Conservation (phyloP, 2,329 filamentous ascomycete genomes). For the Acephala macrosclerotiorum region DNA sequence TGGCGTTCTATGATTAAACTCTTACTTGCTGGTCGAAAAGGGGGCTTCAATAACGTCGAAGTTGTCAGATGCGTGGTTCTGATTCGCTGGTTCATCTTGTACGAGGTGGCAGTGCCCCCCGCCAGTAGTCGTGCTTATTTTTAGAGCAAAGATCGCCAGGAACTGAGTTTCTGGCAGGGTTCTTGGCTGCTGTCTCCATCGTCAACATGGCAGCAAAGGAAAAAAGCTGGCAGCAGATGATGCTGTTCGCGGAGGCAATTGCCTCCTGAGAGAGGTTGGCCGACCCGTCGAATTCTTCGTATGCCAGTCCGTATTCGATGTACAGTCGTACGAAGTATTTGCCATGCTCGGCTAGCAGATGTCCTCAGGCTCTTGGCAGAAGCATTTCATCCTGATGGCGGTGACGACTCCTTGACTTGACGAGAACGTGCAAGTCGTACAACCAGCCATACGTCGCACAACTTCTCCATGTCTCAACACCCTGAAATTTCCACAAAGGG, state of each 20-base stretch:
- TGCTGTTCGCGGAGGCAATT: not conserved
- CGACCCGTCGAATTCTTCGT: not conserved
- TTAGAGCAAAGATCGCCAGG: constrained; percentile 3
- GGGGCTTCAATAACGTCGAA: constrained; percentile 10
- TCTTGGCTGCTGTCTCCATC: not conserved
- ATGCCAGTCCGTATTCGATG: not conserved
- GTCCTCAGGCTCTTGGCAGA: not conserved
- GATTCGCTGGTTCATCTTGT: not conserved
- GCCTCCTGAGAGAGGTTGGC: not conserved
- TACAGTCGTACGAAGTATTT: not conserved
- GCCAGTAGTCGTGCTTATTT: not conserved
- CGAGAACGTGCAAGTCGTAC: not conserved
- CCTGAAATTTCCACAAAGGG: not conserved
- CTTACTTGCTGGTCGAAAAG: constrained; percentile 1
- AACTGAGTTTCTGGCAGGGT: not conserved
- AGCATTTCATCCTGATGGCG: constrained; percentile 4
- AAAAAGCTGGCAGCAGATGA: not conserved
- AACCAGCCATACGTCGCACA: constrained; percentile 8
- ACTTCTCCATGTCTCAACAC: constrained; percentile 2
- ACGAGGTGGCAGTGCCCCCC: constrained; percentile 5
- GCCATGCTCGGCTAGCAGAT: not conserved
- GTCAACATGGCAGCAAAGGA: not conserved
- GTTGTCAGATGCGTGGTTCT: not conserved
- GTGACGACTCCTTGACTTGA: not conserved
- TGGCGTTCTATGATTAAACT: not conserved